These are phyloP conservation scores for Flaveria sonorensis DNA, from an alignment of 129 eudicot species.

Conservation along the genomic window DNA sequence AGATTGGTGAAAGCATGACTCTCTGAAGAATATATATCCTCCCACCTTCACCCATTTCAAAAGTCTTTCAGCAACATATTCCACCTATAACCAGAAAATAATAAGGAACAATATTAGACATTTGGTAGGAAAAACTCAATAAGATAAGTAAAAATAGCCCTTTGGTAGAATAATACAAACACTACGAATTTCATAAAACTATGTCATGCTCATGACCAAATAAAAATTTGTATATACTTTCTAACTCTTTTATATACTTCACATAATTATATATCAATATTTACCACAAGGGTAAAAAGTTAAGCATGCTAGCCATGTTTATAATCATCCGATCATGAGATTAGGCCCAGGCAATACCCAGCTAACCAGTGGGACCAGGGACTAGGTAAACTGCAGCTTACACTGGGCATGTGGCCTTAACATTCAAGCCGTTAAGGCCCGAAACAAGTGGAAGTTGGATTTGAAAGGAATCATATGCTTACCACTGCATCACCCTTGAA, in stretches of 20 bases:
- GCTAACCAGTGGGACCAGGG: not conserved
- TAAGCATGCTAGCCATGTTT: slow-evolving; percentile 7
- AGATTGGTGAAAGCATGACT: slow-evolving; percentile 91
- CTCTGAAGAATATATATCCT: slow-evolving; percentile 85
- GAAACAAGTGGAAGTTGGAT: not conserved
- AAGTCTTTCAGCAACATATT: slow-evolving; percentile 59
- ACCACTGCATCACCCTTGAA: not conserved
- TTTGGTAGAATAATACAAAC: not conserved
- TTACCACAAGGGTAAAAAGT: not conserved
- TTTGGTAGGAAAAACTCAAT: not conserved
- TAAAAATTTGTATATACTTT: not conserved
- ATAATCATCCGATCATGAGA: not conserved
- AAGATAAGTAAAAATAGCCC: not conserved
- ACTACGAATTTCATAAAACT: no score
- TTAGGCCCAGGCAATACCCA: not conserved
- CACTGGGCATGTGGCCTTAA: not conserved
- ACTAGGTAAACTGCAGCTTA: not conserved
- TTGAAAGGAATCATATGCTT: not conserved
- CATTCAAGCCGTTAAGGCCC: not conserved
- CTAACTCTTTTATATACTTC: not conserved
- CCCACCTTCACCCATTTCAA: slow-evolving; percentile 93
- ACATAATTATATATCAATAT: not conserved
- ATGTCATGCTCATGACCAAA: no score
- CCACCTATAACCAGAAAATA: slow-evolving; percentile 53
- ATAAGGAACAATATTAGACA: slow-evolving; percentile 13